These are phyloP conservation scores for Solanum aculeatissimum DNA, from an alignment of 305 asterid genomes.

Conservation along the genomic window DNA sequence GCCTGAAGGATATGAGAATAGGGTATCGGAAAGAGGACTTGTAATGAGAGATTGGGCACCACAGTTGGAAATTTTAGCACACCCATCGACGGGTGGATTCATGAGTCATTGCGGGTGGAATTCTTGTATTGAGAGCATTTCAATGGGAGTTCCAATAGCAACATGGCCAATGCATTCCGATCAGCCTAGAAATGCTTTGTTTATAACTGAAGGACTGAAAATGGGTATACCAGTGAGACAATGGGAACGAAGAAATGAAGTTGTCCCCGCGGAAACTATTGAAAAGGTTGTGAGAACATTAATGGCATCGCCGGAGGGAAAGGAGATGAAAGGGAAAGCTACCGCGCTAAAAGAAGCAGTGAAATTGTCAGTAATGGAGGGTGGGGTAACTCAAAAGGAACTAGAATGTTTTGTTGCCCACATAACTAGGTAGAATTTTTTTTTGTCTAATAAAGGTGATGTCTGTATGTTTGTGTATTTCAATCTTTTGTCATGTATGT, in stretches of 20 bases:
- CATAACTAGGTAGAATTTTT: conserved; percentile 18
- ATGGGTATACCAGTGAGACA: conserved; percentile 33
- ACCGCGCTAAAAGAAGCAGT: conserved; percentile 30
- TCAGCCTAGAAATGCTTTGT: conserved; percentile 46
- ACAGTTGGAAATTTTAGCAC: conserved; percentile 59
- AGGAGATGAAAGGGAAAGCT: conserved; percentile 40
- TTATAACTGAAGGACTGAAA: conserved; percentile 26
- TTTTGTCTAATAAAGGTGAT: not conserved
- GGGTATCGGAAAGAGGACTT: conserved; percentile 28
- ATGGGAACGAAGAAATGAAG: conserved; percentile 22
- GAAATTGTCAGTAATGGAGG: conserved; percentile 31
- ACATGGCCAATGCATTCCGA: conserved; percentile 93
- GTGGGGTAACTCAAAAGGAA: conserved; percentile 31
- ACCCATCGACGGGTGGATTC: conserved; percentile 46
- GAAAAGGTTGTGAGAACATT: conserved; percentile 25
- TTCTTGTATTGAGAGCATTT: conserved; percentile 66
- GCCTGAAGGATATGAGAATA: conserved; percentile 46
- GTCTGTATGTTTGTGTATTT: not conserved
- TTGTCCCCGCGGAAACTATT: conserved; percentile 17
- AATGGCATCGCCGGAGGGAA: conserved; percentile 46
- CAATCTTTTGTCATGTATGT: not conserved
- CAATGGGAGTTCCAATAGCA: conserved; percentile 63
- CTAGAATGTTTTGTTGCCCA: conserved; percentile 42
- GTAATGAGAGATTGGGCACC: conserved; percentile 66
- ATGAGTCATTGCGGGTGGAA: conserved; percentile 92